Percentiles rank a stretch among this genome's conserved stretches.
Evolutionary conservation across 2,329 filamentous ascomycete species (phyloP).

Genomic region (Drechslerella dactyloides): DNA sequence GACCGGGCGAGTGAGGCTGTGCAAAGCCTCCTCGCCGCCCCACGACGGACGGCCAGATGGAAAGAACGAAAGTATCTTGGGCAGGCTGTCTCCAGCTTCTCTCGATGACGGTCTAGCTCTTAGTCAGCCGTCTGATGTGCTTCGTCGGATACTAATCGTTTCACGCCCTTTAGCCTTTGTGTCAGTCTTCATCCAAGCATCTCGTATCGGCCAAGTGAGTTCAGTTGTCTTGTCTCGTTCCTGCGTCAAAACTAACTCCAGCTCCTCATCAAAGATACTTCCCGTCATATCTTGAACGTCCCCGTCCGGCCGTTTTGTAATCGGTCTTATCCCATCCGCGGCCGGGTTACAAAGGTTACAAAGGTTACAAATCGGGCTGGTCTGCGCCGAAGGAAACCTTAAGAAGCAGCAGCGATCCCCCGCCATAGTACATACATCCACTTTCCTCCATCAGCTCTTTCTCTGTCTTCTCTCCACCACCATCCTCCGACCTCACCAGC

Average conservation of each 20-base stretch:
- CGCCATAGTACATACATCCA: not conserved
- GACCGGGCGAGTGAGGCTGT: conserved; percentile 31
- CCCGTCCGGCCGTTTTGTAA: not conserved
- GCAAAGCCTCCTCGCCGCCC: conserved; percentile 10
- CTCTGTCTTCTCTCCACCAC: conserved; percentile 5
- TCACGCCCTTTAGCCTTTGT: no score
- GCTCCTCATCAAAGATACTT: not conserved
- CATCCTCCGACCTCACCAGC: not conserved
- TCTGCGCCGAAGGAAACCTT: not conserved
- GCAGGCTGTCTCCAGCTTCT: not conserved
- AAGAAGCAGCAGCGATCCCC: not conserved
- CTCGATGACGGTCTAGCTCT: no score
- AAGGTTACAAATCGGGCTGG: not conserved
- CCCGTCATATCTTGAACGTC: no score
- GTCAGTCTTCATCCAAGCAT: no score
- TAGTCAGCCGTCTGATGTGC: no score
- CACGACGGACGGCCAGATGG: not conserved
- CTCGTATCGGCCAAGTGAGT: no score
- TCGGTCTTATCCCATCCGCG: not conserved
- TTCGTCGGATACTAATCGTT: no score
- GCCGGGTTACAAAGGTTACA: not conserved
- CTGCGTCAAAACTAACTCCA: not conserved
- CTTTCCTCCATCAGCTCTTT: not conserved
- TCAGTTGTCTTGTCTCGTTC: no score
- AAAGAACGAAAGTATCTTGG: not conserved